Conservation (phyloP, 306 rosid species). For the Abrus pulchellus region DNA sequence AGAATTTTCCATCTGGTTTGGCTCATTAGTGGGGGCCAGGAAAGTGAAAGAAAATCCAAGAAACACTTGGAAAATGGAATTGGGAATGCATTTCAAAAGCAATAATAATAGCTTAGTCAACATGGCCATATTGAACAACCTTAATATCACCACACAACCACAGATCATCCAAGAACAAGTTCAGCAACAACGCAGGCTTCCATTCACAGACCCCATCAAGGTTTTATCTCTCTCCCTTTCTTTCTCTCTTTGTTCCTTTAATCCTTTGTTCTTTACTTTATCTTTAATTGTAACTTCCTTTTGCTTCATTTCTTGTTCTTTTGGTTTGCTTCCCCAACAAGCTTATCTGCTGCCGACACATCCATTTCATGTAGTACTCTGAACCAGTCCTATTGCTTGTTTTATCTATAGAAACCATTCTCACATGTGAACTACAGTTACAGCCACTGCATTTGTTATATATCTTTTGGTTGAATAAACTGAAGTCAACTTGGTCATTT, state of each 20-base stretch:
- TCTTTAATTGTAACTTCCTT: constrained; percentile 42
- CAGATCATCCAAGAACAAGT: constrained; percentile 36
- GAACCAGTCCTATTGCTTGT: constrained; percentile 1
- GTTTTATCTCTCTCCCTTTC: constrained; percentile 41
- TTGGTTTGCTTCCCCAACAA: constrained; percentile 30
- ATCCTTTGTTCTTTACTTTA: constrained; percentile 38
- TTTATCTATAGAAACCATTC: constrained; percentile 14
- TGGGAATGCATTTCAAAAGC: not conserved
- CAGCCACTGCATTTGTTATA: constrained; percentile 14
- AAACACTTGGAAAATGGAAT: not conserved
- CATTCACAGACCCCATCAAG: constrained; percentile 49
- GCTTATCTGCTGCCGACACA: constrained; percentile 43
- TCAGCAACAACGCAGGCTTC: constrained; percentile 49
- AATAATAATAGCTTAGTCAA: constrained; percentile 8
- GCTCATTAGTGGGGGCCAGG: constrained; percentile 52
- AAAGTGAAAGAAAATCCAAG: constrained; percentile 42
- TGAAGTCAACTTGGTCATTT: constrained; percentile 31
- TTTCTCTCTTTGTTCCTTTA: constrained; percentile 23
- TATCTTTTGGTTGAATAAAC: constrained; percentile 15
- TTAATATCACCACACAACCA: constrained; percentile 16
- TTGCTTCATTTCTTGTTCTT: constrained; percentile 38
- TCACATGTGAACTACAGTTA: not conserved
- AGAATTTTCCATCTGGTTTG: constrained; percentile 35
- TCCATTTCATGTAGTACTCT: constrained; percentile 30
- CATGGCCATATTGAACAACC: constrained; percentile 40